A percentile compares a stretch with the other conserved stretches of the same genome.
These are phyloP conservation scores for Penicillium paradoxum DNA, from an alignment of 495 filamentous ascomycete genomes.

Conservation along the genomic window DNA sequence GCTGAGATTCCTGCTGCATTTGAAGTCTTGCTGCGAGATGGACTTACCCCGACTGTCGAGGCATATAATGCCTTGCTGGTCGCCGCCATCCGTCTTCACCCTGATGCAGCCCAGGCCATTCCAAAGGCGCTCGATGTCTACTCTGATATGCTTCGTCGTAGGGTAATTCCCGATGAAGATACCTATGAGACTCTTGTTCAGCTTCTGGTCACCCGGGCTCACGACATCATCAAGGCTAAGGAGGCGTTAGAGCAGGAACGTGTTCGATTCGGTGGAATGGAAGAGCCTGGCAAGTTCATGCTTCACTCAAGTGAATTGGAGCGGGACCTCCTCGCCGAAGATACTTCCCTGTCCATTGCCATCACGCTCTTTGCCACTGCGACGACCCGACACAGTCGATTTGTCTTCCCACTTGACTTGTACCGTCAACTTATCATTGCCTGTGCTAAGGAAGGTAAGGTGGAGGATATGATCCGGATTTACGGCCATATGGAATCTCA, in stretches of 20 bases:
- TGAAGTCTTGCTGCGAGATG: slow-evolving; percentile 73
- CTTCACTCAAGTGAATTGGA: slow-evolving; percentile 82
- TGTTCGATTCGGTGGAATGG: slow-evolving; percentile 75
- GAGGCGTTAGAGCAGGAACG: slow-evolving; percentile 68
- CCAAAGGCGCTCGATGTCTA: slow-evolving; percentile 92
- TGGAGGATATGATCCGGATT: slow-evolving; percentile 82
- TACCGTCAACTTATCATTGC: slow-evolving; percentile 79
- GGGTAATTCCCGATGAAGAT: slow-evolving; percentile 70
- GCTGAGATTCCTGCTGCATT: slow-evolving; percentile 86
- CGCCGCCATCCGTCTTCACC: slow-evolving; percentile 68
- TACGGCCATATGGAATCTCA: slow-evolving; percentile 85
- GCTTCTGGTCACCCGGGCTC: slow-evolving; percentile 70
- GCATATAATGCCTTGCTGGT: slow-evolving; percentile 87
- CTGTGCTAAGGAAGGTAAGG: slow-evolving; percentile 70
- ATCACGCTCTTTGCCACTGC: slow-evolving; percentile 79
- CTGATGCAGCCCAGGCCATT: slow-evolving; percentile 70
- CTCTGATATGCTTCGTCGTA: slow-evolving; percentile 87
- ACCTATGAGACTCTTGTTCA: slow-evolving; percentile 85
- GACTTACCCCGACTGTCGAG: slow-evolving; percentile 69
- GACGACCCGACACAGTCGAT: slow-evolving; percentile 44
- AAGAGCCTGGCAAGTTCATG: slow-evolving; percentile 83
- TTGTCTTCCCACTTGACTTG: slow-evolving; percentile 63
- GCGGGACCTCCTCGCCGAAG: slow-evolving; percentile 73
- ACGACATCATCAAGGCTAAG: slow-evolving; percentile 66
- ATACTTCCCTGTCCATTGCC: slow-evolving; percentile 77